Base-by-base conservation (phyloP, 768 basidiomycete species). In the Termitomyces sp. region DNA sequence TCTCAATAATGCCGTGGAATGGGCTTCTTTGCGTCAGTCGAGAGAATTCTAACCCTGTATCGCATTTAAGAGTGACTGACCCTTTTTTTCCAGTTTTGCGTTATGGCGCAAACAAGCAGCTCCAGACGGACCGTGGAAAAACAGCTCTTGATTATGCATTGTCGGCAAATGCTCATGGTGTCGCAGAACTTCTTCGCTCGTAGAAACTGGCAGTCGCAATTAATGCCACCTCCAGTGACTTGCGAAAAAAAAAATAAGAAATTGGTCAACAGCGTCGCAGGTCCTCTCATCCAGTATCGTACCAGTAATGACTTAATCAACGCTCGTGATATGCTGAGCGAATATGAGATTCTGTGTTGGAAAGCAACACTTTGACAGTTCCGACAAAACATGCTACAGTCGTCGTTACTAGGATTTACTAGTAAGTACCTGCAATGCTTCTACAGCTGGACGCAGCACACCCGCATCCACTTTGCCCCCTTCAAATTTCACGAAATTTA, bases 361-460 rank as follows among this genome's bases (percentile, higher is more conserved):
- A 20, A 44, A 10, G 2, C 26, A 46, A n/a, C 18, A 29, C 27
- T 47, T 12, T 31, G n/a, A 47, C 20, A 20, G 12, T 9, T n/a
- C n/a, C 22, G 20, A 8, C 32, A 22, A 49, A 49, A 34, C 22
- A 50, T 37, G 7, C 47, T 48, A n/a, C 26, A 27, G 16, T 29
- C 39, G 26, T 52, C 10, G 18, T 20, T 39, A 24, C 36, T 29
- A 52, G 37, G 37, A 41, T 13, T 41, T n/a, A n/a, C 27, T 61
- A 56, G 65, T 62, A 32, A 74, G 53, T 34, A 66, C 69, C 64
- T 79, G 78, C 60, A 84, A 68, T 24, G 74, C 72, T 62, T 88
- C 85, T 34, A 72, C 74, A 37, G 84, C 77, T 44, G 81, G 80
- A 22, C 65, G 68, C 49, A 82, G 60, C 12, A 86, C 68, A 18